Percentiles rank a stretch among this genome's conserved stretches.
These are phyloP conservation scores for Botrytis cinerea DNA, from an alignment of 2,329 filamentous ascomycete species.

Conservation along the genomic window DNA sequence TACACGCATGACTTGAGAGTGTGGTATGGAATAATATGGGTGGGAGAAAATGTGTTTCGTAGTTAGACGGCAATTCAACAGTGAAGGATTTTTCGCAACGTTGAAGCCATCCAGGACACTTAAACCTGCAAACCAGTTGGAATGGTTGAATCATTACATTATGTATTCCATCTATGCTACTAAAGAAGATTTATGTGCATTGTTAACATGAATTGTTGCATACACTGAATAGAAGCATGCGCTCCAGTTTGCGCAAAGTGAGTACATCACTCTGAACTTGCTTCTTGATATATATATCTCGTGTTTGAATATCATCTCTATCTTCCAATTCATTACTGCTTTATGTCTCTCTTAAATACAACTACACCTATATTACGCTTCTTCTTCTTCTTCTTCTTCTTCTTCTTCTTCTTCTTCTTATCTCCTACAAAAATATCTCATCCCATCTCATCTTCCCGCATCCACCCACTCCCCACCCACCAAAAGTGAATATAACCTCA, in stretches of 20 bases:
- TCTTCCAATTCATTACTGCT: not conserved
- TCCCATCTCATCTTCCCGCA: not conserved
- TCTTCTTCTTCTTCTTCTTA: too few relatives aligned
- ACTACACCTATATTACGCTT: not conserved
- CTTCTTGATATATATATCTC: not conserved
- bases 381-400: not conserved
- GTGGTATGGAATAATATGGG: not conserved
- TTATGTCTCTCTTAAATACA: not conserved
- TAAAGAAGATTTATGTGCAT: not conserved
- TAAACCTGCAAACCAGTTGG: not conserved
- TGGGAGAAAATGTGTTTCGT: not conserved
- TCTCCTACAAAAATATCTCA: not conserved
- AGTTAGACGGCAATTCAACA: not conserved
- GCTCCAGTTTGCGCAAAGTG: not conserved
- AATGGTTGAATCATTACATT: not conserved
- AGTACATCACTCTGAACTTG: not conserved
- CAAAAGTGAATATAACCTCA: conserved; percentile 3
- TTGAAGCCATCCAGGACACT: not conserved
- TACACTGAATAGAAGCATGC: not conserved
- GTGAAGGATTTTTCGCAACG: not conserved
- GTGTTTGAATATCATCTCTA: not conserved
- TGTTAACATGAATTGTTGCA: not conserved
- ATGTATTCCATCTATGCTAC: not conserved
- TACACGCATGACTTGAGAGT: not conserved
- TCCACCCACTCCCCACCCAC: not conserved